Evolutionary conservation across 2,329 filamentous ascomycete species (phyloP).

Genomic region (Aureobasidium lini): DNA sequence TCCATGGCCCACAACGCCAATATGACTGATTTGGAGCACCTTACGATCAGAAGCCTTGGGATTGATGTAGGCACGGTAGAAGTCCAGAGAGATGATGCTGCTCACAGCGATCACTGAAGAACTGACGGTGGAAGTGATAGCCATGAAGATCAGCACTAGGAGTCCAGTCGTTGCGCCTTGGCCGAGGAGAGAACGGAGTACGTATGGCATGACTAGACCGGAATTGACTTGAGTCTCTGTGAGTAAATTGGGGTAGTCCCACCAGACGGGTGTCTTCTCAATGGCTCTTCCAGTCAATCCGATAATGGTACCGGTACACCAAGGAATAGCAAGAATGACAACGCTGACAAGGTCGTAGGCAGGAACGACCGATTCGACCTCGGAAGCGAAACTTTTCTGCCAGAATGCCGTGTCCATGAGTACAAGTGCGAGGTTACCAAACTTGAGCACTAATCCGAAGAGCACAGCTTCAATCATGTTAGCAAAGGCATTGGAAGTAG

Average conservation of each 20-base stretch:
- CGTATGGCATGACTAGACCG: conserved; percentile 43
- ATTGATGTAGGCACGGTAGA: conserved; percentile 47
- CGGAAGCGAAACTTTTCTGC: conserved; percentile 46
- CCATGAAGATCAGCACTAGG: conserved; percentile 46
- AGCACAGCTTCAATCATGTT: conserved; percentile 18
- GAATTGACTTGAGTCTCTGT: conserved; percentile 35
- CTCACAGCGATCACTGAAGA: conserved; percentile 46
- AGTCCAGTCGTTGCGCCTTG: conserved; percentile 36
- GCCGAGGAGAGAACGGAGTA: conserved; percentile 38
- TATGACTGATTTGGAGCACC: conserved; percentile 39
- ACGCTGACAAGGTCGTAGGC: conserved; percentile 41
- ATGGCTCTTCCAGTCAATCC: conserved; percentile 39
- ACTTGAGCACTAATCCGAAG: conserved; percentile 42
- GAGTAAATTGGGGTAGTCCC: conserved; percentile 36
- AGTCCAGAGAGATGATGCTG: conserved; percentile 43
- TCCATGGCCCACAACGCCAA: conserved; percentile 41
- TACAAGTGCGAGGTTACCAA: conserved; percentile 44
- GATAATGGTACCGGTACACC: conserved; percentile 41
- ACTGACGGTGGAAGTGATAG: conserved; percentile 43
- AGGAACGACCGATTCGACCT: conserved; percentile 41
- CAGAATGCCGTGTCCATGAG: conserved; percentile 48
- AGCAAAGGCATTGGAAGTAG: neutral
- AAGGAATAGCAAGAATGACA: conserved; percentile 42
- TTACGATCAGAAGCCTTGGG: conserved; percentile 37
- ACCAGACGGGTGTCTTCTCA: conserved; percentile 40